phyloP scores from a whole-genome alignment of 257 asterid species.

The Parsonsia alboflavescens region DNA sequence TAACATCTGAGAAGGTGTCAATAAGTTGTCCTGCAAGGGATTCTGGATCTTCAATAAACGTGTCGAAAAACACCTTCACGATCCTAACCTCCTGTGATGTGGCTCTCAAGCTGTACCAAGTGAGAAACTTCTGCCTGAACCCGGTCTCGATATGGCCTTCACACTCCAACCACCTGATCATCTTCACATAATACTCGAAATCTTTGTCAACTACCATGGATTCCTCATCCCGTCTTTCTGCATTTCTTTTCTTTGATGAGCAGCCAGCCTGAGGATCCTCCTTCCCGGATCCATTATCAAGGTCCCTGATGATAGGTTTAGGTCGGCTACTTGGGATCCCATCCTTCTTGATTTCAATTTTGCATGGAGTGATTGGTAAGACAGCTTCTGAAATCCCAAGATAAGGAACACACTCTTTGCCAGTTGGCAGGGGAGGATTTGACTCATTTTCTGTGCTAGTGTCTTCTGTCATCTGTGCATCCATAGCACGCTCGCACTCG shows the following conservation, averaged over 20 bases:
- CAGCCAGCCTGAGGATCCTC: slow-evolving; percentile 70
- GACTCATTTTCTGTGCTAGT: slow-evolving; percentile 45
- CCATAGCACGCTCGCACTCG: slow-evolving; percentile 30
- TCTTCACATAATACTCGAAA: slow-evolving; percentile 76
- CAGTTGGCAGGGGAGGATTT: slow-evolving; percentile 31
- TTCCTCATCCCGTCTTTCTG: slow-evolving; percentile 40
- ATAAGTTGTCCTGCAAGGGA: slow-evolving; percentile 84
- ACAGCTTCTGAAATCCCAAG: slow-evolving; percentile 29
- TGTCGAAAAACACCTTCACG: slow-evolving; percentile 68
- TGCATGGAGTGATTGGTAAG: slow-evolving; percentile 63
- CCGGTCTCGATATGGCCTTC: slow-evolving; percentile 60
- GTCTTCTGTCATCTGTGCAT: slow-evolving; percentile 36
- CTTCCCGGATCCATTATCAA: slow-evolving; percentile 29
- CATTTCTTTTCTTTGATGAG: slow-evolving; percentile 68
- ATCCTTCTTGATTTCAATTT: slow-evolving; percentile 42
- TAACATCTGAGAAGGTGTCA: slow-evolving; percentile 58
- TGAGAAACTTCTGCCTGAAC: slow-evolving; percentile 78
- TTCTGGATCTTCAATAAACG: slow-evolving; percentile 67
- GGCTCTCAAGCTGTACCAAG: slow-evolving; percentile 95
- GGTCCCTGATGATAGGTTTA: slow-evolving; percentile 29
- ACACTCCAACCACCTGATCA: slow-evolving; percentile 79
- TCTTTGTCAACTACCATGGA: slow-evolving; percentile 53
- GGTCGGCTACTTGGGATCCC: slow-evolving; percentile 37
- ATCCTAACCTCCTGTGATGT: slow-evolving; percentile 55
- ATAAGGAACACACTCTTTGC: slow-evolving; percentile 42